Base-by-base conservation (phyloP, 495 filamentous ascomycete genomes). In the Physcia stellaris region DNA sequence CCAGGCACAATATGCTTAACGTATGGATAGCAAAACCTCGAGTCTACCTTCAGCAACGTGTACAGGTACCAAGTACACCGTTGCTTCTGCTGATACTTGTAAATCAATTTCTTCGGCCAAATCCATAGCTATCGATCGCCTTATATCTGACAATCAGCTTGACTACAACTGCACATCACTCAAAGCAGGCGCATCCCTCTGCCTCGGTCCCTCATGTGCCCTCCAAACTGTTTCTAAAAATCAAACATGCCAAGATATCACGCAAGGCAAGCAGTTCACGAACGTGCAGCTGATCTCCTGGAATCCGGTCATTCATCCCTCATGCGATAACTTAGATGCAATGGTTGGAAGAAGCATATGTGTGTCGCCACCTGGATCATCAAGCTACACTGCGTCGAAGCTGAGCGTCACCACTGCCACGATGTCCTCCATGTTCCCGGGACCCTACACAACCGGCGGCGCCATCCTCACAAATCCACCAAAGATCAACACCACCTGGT, bases 91-190 rank as follows among this genome's bases (percentile, higher is more conserved):
- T 6, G 38, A 40, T 34, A 40, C 38, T 3, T 40, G 38, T 19
- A 26, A 40, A 40, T 35, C 38, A 26, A 40, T 40, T 23, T 40
- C 38, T 18, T 17, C 32, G 33, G 26, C 38, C 6, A 40, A 40
- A 6, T 23, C 13, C 4, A 40, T 40, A 13, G 38, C 38, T 16
- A 22, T 40, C 20, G 38, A 40, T 18, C 29, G 26, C 9, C 29
- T 40, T 1, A 35, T 40, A 7, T 17, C 29, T 10, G 26, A 32
- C 28, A 40, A 40, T 22, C 10, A 33, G 6, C 28, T 40, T 7
- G 38, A 40, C 21, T 40, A 40, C 23, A 40, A 40, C 28, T 40
- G 38, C 28, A 32, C 27, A 9, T 35, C 38, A 6, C 19, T 40
- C n/a, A 40, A 32, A 34, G 15, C 28, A 35, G 38, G 38, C 6